Percentiles rank a stretch among this genome's conserved stretches.
These are phyloP conservation scores for Cenococcum geophilum DNA, from an alignment of 495 filamentous ascomycete genomes.

Conservation along the genomic window DNA sequence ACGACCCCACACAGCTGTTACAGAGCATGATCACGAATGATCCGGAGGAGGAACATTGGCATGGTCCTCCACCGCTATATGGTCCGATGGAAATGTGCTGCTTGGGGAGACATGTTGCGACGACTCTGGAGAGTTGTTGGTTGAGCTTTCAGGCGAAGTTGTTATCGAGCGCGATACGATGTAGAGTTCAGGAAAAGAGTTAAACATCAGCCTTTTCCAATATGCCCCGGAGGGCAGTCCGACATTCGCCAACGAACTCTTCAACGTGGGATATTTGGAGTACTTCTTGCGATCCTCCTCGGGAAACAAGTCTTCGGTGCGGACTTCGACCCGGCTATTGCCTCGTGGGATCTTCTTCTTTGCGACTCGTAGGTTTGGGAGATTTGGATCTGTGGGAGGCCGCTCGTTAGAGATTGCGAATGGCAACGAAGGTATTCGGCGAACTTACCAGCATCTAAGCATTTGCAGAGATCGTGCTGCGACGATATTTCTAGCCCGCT, in stretches of 20 bases:
- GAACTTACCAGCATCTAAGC: conserved; percentile 35
- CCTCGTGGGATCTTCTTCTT: conserved; percentile 37
- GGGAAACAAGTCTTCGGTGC: conserved; percentile 36
- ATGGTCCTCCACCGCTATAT: background rate
- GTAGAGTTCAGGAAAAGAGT: conserved; percentile 37
- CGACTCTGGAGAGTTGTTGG: conserved; percentile 27
- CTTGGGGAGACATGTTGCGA: conserved; percentile 30
- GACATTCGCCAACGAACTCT: conserved; percentile 36
- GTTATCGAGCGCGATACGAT: conserved; percentile 31
- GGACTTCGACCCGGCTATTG: conserved; percentile 36
- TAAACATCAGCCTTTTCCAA: conserved; percentile 35
- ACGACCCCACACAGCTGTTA: background rate
- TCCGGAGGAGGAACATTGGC: background rate
- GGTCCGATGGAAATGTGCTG: conserved; percentile 19
- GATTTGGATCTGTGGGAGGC: conserved; percentile 30
- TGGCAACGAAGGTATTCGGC: conserved; percentile 6
- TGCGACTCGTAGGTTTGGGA: conserved; percentile 32
- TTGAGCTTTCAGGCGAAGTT: conserved; percentile 27
- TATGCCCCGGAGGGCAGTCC: conserved; percentile 36
- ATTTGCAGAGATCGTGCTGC: conserved; percentile 36
- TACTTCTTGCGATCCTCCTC: conserved; percentile 33
- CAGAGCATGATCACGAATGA: background rate
- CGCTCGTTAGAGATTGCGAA: conserved; percentile 14
- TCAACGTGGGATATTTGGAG: conserved; percentile 34
- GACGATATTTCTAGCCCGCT: conserved; percentile 30